Conservation (phyloP, 805 yeast species). For the Lipomyces sp. region DNA sequence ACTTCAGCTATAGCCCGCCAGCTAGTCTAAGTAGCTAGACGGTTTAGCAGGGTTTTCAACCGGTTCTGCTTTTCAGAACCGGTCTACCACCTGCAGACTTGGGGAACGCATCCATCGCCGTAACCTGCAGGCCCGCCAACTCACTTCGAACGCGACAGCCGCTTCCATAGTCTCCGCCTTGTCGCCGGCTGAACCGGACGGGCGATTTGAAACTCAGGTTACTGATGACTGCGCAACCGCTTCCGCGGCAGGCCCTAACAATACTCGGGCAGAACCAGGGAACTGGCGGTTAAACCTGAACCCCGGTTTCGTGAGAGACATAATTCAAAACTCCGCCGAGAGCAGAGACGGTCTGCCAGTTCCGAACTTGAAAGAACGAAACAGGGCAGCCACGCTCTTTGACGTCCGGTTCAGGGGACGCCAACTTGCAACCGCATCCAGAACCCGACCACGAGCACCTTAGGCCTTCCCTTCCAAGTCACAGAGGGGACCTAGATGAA, state of each 20-base stretch:
- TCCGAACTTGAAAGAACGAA: neutral
- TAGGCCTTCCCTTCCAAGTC: neutral
- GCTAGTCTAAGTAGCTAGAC: no score
- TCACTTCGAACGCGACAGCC: neutral
- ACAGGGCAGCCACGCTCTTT: neutral
- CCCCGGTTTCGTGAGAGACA: no score
- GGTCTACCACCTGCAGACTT: no score
- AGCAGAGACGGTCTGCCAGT: no score
- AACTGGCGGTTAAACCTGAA: neutral
- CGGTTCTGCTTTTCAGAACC: no score
- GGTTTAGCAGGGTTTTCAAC: no score
- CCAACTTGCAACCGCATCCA: slow-evolving; percentile 2
- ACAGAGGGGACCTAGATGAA: no score
- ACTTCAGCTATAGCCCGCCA: no score
- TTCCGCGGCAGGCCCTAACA: slow-evolving; percentile 29
- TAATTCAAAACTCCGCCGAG: neutral
- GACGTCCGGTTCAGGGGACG: no score
- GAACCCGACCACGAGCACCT: neutral
- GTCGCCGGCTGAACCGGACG: neutral
- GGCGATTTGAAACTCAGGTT: slow-evolving; percentile 3
- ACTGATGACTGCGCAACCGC: slow-evolving; percentile 25
- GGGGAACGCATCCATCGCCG: no score
- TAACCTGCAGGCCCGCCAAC: no score
- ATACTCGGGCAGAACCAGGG: slow-evolving; percentile 22
- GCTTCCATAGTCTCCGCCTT: slow-evolving; percentile 2